Base-by-base conservation (phyloP, 179 eudicot species). In the Heliamphora pulchella region DNA sequence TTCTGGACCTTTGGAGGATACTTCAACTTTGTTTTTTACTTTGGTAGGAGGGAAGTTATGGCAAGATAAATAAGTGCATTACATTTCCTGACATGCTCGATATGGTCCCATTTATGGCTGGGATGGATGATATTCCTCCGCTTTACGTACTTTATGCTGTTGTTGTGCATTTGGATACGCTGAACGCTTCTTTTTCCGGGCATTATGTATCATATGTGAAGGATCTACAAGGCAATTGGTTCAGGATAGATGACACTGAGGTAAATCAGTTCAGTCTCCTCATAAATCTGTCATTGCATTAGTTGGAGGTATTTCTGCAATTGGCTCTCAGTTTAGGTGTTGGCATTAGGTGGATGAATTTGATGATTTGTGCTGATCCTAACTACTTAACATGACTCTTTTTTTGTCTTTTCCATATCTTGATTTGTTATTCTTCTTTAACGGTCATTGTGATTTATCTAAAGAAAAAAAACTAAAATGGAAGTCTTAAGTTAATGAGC, bases 171-270 rank as follows among this genome's bases (percentile, higher is more conserved):
- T 82, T 93, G 83, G 98, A 94, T 88, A 93, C 92, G 3, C 85
- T 90, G 22, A 94, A 93, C 82, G 96, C 98, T 70, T 94, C 98
- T 31, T 94, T 93, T 84, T 94, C 98, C 46, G 98, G 98, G 78
- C 98, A 94, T 83, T 94, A 94, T 77, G 85, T 93, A 14, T 91
- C 97, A 0, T 94, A 93, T 46, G 93, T 94, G 85, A 94, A 93
- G 86, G 97, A 94, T 87, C 86, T 89, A 67, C 93, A 82, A 78
- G 97, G 94, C 69, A 88, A 86, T 84, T 94, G 98, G 97, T 89
- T 83, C 86, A 89, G 94, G 80, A 89, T 93, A 83, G 97, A 94
- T 83, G 97, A 93, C 81, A 86, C 94, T 72, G 91, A 93, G 97
- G 98, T 94, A 86, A 79, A 47, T 57, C 18, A 75, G 2, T 58